Percentiles rank a stretch among this genome's conserved stretches.
Conservation (phyloP, 2,329 filamentous ascomycete genomes). For the Apiospora kogelbergensis region DNA sequence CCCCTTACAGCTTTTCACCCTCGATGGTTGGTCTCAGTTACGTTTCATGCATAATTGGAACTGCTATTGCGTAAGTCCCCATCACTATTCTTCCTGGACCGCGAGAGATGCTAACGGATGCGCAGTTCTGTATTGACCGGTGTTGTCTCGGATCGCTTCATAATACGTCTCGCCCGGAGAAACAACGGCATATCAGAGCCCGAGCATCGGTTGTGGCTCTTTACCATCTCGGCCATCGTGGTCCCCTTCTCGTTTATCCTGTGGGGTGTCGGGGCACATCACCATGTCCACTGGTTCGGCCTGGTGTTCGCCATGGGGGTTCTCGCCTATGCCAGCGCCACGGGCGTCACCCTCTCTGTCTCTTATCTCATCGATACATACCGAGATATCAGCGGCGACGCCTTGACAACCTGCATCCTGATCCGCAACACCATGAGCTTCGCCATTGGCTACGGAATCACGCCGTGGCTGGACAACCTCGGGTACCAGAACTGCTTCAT, state of each 20-base stretch:
- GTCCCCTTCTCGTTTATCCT: constrained; percentile 27
- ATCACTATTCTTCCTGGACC: no score
- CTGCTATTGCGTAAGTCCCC: constrained; percentile 26
- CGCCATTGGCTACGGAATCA: constrained; percentile 42
- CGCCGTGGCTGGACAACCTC: constrained; percentile 42
- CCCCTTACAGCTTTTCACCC: constrained; percentile 38
- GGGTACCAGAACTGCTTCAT: constrained; percentile 47
- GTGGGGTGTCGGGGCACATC: constrained; percentile 33
- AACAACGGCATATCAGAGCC: constrained; percentile 43
- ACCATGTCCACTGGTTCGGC: constrained; percentile 41
- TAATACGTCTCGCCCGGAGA: constrained; percentile 37
- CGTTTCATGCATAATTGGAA: constrained; percentile 36
- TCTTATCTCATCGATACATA: constrained; percentile 43
- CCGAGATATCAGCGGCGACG: constrained; percentile 39
- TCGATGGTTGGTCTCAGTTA: constrained; percentile 41
- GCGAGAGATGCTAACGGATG: neutral
- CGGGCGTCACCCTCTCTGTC: constrained; percentile 37
- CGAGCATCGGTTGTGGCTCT: constrained; percentile 42
- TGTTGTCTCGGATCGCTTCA: constrained; percentile 36
- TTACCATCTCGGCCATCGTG: constrained; percentile 29
- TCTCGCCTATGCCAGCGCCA: constrained; percentile 33
- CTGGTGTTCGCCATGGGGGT: constrained; percentile 40
- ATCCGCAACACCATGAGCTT: constrained; percentile 41
- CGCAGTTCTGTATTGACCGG: constrained; percentile 30
- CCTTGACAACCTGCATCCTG: constrained; percentile 39